phyloP scores from a whole-genome alignment of 768 basidiomycete genomes.

The Vararia minispora region DNA sequence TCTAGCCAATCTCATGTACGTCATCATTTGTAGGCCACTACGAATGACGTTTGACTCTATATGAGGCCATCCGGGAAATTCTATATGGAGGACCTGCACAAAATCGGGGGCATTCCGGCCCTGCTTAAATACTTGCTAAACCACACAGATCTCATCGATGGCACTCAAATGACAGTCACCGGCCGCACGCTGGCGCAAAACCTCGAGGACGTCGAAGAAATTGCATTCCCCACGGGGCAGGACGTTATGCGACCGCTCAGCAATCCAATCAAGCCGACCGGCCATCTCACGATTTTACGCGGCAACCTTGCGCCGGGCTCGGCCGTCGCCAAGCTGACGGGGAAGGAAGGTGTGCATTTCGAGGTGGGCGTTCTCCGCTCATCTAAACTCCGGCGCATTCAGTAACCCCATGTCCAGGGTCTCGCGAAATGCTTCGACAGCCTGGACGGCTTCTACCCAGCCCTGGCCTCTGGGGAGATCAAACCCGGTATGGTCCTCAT shows the following conservation, averaged over 20 bases:
- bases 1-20: conserved; percentile 70
- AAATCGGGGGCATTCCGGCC: conserved; percentile 75
- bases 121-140: conserved; percentile 77
- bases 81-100: conserved; percentile 86
- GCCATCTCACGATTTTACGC: conserved; percentile 77
- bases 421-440: conserved; percentile 41
- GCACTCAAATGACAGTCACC: conserved; percentile 78
- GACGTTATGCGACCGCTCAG: conserved; percentile 63
- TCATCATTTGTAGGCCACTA: conserved; percentile 10
- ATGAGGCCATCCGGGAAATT: conserved; percentile 73
- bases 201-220: conserved; percentile 63
- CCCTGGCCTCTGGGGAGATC: conserved; percentile 65
- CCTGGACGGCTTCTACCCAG: conserved; percentile 59
- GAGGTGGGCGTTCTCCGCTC: conserved; percentile 35
- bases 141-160: conserved; percentile 69
- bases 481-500: conserved; percentile 67
- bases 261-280: conserved; percentile 78
- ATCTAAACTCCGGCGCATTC: neutral
- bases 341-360: conserved; percentile 81
- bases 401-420: conserved; percentile 32
- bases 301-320: conserved; percentile 85
- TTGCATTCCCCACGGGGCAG: conserved; percentile 52
- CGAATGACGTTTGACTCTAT: conserved; percentile 6
- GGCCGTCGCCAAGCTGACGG: conserved; percentile 88
- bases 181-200: conserved; percentile 88